Conservation (phyloP, 2,329 filamentous ascomycete species). For the Botrytis pseudocinerea region DNA sequence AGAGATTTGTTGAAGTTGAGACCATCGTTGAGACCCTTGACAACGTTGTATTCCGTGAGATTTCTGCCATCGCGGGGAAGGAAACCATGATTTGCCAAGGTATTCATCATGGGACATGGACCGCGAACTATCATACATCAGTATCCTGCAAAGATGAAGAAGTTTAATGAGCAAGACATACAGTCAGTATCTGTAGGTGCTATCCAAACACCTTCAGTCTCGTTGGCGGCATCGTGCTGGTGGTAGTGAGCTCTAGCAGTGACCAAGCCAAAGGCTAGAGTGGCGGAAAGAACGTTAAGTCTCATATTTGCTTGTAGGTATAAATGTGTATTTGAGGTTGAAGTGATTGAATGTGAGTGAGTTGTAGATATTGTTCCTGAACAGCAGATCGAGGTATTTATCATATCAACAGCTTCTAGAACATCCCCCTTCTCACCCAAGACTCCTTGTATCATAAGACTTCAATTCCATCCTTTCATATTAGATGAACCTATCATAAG, state of each 20-base stretch:
- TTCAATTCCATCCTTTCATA: not conserved
- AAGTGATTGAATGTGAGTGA: not conserved
- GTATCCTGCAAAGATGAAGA: not conserved
- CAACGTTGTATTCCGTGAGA: constrained; percentile 40
- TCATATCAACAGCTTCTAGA: not conserved
- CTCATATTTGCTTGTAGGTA: not conserved
- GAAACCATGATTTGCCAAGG: constrained; percentile 48
- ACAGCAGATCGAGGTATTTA: constrained; percentile 4
- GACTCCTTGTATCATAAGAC: not conserved
- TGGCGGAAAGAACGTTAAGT: not conserved
- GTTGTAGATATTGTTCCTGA: not conserved
- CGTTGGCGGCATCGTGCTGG: not conserved
- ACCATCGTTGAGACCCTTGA: constrained; percentile 44
- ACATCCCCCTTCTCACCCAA: not conserved
- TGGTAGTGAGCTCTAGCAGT: not conserved
- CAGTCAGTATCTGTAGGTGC: constrained; percentile 1
- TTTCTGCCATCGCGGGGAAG: constrained; percentile 46
- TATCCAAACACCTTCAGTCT: not conserved
- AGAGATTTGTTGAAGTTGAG: constrained; percentile 49
- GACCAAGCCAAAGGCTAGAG: constrained; percentile 1
- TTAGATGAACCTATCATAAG: constrained; percentile 1
- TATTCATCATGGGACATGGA: constrained; percentile 48
- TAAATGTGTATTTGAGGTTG: not conserved
- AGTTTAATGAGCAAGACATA: not conserved
- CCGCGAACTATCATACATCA: constrained; percentile 32